These are phyloP conservation scores for Ceratopteris richardii DNA, from an alignment of 75 land plant genomes.

Conservation along the genomic window DNA sequence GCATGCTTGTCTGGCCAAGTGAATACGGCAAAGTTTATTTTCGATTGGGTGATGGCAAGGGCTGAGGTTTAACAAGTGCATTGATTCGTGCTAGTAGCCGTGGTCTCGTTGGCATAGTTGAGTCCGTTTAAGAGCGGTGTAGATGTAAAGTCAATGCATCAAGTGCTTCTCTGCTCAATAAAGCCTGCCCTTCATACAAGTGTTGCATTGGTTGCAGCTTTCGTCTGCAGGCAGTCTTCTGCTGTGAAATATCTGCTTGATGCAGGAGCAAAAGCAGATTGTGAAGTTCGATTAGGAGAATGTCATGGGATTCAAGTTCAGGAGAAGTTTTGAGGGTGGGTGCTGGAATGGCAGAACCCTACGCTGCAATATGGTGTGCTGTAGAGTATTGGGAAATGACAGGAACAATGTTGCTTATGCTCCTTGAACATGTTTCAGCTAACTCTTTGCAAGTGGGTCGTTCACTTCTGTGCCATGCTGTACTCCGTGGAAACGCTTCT, in stretches of 20 bases:
- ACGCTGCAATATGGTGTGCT: constrained; percentile 49
- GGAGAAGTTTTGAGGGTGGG: constrained; percentile 51
- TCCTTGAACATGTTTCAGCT: constrained; percentile 27
- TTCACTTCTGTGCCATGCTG: constrained; percentile 40
- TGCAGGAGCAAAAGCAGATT: constrained; percentile 39
- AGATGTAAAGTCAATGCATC: constrained; percentile 35
- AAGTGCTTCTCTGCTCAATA: constrained; percentile 36
- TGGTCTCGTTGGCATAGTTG: constrained; percentile 43
- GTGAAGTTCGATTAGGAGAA: constrained; percentile 33
- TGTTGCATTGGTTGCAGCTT: constrained; percentile 41
- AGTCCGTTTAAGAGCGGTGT: constrained; percentile 43
- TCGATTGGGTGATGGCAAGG: constrained; percentile 39
- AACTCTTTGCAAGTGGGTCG: constrained; percentile 29
- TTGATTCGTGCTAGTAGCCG: constrained; percentile 42
- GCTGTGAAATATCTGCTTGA: constrained; percentile 40
- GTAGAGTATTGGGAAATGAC: constrained; percentile 48
- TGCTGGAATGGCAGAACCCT: constrained; percentile 49
- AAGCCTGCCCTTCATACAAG: constrained; percentile 52
- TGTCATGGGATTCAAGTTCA: constrained; percentile 45
- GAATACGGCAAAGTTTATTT: constrained; percentile 29
- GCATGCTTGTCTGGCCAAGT: constrained; percentile 43
- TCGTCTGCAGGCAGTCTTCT: constrained; percentile 36
- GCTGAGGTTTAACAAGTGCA: constrained; percentile 36
- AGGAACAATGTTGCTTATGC: constrained; percentile 26
- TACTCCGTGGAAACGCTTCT: constrained; percentile 35